Evolutionary conservation across 768 basidiomycete species (phyloP).

Genomic region (Naganishia antarctica): DNA sequence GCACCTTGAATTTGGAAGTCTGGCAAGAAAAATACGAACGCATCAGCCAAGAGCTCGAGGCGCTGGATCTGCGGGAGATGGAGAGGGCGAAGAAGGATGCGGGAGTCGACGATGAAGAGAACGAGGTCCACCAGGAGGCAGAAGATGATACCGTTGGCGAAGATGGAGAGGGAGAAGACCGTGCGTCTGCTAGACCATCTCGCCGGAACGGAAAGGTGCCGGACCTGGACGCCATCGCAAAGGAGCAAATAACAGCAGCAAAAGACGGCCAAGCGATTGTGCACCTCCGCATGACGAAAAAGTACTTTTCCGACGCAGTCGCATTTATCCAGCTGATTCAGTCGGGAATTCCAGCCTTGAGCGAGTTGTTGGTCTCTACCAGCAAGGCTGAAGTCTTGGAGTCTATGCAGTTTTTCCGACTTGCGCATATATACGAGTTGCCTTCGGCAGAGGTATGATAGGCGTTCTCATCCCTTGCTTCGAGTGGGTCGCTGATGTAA

Average conservation of each 20-base stretch:
- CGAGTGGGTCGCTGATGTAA: neutral
- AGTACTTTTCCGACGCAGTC: constrained; percentile 80
- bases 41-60: constrained; percentile 62
- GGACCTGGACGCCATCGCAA: constrained; percentile 63
- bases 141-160: constrained; percentile 1
- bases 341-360: constrained; percentile 65
- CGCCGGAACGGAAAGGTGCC: constrained; percentile 46
- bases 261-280: constrained; percentile 64
- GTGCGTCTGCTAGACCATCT: constrained; percentile 50
- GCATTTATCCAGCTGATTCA: constrained; percentile 71
- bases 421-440: constrained; percentile 74
- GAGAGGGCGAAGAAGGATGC: constrained; percentile 51
- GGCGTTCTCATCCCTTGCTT: neutral
- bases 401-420: constrained; percentile 70
- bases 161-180: constrained; percentile 32
- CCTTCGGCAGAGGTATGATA: constrained; percentile 64
- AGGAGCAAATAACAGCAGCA: constrained; percentile 67
- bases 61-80: constrained; percentile 59
- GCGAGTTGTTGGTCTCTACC: constrained; percentile 74
- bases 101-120: constrained; percentile 43
- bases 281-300: constrained; percentile 67
- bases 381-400: constrained; percentile 53
- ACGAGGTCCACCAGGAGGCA: constrained; percentile 30
- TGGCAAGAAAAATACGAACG: constrained; percentile 70
- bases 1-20: constrained; percentile 63